Base-by-base conservation (phyloP, 371 early-diverging fungal species). In the Rhizomucor miehei region DNA sequence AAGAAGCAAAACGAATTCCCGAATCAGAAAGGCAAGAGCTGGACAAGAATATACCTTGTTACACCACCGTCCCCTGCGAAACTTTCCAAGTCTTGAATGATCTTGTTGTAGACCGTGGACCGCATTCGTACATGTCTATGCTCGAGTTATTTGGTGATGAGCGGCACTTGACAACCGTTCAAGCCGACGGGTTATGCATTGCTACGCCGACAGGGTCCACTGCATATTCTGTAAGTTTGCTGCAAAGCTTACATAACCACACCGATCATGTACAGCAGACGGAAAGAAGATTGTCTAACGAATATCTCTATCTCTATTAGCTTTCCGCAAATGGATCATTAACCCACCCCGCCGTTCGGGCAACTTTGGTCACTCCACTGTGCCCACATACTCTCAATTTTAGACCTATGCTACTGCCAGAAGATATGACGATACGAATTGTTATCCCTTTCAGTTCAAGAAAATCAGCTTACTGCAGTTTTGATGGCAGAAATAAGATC, bases 121-220 rank as follows among this genome's bases (percentile, higher is more conserved):
- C 96, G 6, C 87, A 83, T 51, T 85, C 97, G 3, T 92, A 89
- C 63, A 90, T 97, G 86, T 79, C 85, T 19, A 67, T 88, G 59
- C 68, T 98, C 16, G 97, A 98, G 58, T 66, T 98, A 13, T 97
- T 88, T 71, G 95, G 91, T 29, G 91, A 91, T 60, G 90, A 90
- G 25, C 69, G 77, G 34, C 93, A 89, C 48, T 67, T 93, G 55
- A 93, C 94, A 1, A 88, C 88, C 3, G 84, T 91, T 0, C 90
- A 89, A 62, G 93, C 94, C 0, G 98, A 97, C 60, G 98, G 97
- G 0, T 67, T 97, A 48, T 87, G 90, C 43, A 76, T 98, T 47
- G 85, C 94, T 0, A 96, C 97, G 1, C 94, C 97, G 0, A 97
- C 97, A 0, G 97, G 97, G 11, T 92, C 93, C 0, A 97, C 97